These are phyloP conservation scores for Teratosphaeria zuluensis DNA, from an alignment of 2,329 filamentous ascomycete species.

Conservation along the genomic window DNA sequence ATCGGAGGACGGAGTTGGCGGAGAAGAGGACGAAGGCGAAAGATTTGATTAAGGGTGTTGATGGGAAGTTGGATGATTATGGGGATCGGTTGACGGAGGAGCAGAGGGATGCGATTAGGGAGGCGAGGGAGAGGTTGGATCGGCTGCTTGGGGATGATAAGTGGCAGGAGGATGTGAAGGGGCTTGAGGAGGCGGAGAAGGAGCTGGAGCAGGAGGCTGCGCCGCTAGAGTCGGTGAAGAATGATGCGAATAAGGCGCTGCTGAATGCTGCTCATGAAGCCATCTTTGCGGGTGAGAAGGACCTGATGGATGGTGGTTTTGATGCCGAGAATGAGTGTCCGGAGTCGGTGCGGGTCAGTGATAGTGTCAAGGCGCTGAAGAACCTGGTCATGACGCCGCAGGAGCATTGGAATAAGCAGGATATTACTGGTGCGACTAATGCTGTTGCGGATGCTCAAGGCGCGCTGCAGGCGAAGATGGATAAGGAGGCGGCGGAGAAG, in stretches of 20 bases:
- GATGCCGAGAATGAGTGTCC: conserved; percentile 1
- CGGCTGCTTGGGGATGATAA: conserved; percentile 14
- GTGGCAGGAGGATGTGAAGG: conserved; percentile 10
- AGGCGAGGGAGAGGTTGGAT: conserved; percentile 19
- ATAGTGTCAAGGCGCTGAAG: conserved; percentile 18
- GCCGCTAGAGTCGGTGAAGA: conserved; percentile 17
- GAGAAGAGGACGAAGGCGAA: conserved; percentile 14
- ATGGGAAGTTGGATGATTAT: conserved; percentile 18
- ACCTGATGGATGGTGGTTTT: conserved; percentile 16
- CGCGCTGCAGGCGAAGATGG: conserved; percentile 11
- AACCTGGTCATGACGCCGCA: conserved; percentile 23
- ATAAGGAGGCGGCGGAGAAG: conserved; percentile 4
- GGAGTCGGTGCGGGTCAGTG: conserved; percentile 17
- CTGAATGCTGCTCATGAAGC: conserved; percentile 26
- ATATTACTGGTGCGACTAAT: conserved; percentile 21
- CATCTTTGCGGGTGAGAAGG: conserved; percentile 26
- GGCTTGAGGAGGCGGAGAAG: conserved; percentile 12
- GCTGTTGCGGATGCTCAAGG: conserved; percentile 19
- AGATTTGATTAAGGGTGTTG: conserved; percentile 16
- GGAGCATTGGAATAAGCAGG: conserved; percentile 21
- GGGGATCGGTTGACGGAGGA: conserved; percentile 18
- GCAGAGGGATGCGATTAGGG: conserved; percentile 18
- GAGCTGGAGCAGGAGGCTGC: conserved; percentile 12
- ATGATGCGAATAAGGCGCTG: conserved; percentile 19
- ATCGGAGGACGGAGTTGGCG: conserved; percentile 13